Base-by-base conservation (phyloP, 2,329 filamentous ascomycete genomes). In the Xylariaceae sp. region DNA sequence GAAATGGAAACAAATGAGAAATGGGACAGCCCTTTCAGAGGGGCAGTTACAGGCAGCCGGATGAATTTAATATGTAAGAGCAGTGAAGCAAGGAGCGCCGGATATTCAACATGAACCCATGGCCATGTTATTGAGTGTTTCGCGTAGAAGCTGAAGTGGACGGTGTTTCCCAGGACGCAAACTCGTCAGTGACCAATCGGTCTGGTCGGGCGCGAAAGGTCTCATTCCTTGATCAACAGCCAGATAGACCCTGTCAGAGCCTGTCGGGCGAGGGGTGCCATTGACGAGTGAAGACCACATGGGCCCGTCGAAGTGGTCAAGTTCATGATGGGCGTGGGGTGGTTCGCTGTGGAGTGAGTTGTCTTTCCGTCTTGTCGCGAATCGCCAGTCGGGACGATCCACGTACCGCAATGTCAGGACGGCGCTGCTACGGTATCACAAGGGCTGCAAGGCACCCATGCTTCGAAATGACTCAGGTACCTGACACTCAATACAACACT, bases 71-170 rank as follows among this genome's bases (percentile, higher is more conserved):
- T 36, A 28, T 45, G 28, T 34, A 17, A 38, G 5, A 13, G 34
- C 13, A 38, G 34, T 22, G 45, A n/a, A 18, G 14, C 31, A 16
- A 10, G 45, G 45, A 16, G 14, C 9, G 13, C 6, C 39, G 42
- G 31, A 51, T 48, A 60, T 63, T 66, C 62, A 54, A 60, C 58
- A 62, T 64, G 56, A 51, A 60, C 45, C 48, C 4, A 28, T 28
- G 22, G 22, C 22, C 22, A 28, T 28, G 22, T 7, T 28, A 28
- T 28, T 28, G 58, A 40, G 42, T 56, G 53, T 57, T 60, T 55
- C 54, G 45, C 51, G 10, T 38, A 16, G 16, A 10, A 36, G 10
- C 33, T 36, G 13, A 16, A 38, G 34, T 16, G 34, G 13, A 16
- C 16, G 16, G 34, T 38, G 13, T 16, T 38, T 10, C 13, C 34